These are phyloP conservation scores for Sugiyamaella paludigena DNA, from an alignment of 1,139 yeast genomes.

Conservation along the genomic window DNA sequence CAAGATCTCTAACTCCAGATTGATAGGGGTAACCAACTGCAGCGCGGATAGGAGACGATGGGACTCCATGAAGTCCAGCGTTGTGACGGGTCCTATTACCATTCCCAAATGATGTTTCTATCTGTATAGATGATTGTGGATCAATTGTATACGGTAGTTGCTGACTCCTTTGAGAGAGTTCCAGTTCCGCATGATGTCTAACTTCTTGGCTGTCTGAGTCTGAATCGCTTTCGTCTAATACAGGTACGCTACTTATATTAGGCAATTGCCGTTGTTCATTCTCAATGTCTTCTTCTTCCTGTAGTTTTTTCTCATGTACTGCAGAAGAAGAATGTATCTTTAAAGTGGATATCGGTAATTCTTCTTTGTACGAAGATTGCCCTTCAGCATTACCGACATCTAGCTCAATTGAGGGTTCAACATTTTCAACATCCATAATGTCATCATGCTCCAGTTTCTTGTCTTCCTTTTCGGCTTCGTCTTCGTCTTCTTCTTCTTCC, in stretches of 20 bases:
- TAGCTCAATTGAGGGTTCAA: too few species aligned
- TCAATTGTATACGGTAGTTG: neutral
- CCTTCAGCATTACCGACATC: neutral
- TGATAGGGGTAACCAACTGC: constrained; percentile 6
- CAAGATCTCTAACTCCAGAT: constrained; percentile 28
- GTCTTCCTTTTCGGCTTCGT: too few species aligned
- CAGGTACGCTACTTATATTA: constrained; percentile 1
- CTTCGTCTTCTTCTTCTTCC: too few species aligned
- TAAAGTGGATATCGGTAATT: constrained; percentile 8
- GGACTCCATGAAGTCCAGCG: neutral
- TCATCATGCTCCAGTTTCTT: too few species aligned
- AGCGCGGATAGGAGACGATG: constrained; percentile 5
- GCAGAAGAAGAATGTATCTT: constrained; percentile 4
- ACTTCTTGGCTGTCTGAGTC: constrained; percentile 23
- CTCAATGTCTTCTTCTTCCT: too few species aligned
- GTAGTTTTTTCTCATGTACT: neutral
- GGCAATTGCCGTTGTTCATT: neutral
- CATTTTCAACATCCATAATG: too few species aligned
- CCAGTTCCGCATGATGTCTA: constrained; percentile 27
- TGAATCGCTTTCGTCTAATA: constrained; percentile 17
- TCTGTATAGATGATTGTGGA: constrained; percentile 8
- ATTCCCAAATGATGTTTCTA: constrained; percentile 8
- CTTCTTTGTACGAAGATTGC: constrained; percentile 10
- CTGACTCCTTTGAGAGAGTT: constrained; percentile 21
- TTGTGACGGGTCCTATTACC: constrained; percentile 1